Conservation (phyloP, 805 yeast genomes). For the Ogataea kodamae region DNA sequence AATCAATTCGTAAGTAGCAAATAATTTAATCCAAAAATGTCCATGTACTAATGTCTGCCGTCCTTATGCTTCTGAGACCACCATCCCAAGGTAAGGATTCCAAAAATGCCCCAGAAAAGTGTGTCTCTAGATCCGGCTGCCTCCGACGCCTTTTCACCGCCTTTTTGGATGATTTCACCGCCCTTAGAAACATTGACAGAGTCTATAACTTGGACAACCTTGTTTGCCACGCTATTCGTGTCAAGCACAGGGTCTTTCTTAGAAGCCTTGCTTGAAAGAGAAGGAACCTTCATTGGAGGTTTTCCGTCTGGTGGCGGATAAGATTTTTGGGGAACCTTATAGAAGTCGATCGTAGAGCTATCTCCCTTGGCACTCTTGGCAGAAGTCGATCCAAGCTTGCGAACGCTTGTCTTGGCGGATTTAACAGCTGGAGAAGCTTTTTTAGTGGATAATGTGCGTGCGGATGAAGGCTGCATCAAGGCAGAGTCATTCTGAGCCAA, state of each 20-base stretch:
- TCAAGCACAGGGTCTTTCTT: constrained; percentile 12
- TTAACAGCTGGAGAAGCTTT: constrained; percentile 3
- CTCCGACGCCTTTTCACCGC: constrained; percentile 4
- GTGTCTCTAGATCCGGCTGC: constrained; percentile 15
- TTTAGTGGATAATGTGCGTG: constrained; percentile 18
- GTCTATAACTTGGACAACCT: constrained; percentile 14
- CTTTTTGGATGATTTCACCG: constrained; percentile 18
- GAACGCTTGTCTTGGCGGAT: constrained; percentile 1
- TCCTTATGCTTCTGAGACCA: constrained; percentile 29
- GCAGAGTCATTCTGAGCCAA: constrained; percentile 22
- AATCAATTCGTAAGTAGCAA: no score
- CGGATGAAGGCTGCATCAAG: constrained; percentile 2
- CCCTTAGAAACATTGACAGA: constrained; percentile 16
- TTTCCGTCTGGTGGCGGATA: constrained; percentile 23
- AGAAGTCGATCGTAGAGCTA: constrained; percentile 54
- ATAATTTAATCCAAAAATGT: constrained; percentile 3
- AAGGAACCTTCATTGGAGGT: constrained; percentile 28
- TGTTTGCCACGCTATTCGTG: constrained; percentile 1
- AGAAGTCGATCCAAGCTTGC: constrained; percentile 24
- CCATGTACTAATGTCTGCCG: constrained; percentile 16
- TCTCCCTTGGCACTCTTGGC: constrained; percentile 48
- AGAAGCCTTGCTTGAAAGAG: constrained; percentile 29
- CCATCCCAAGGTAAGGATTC: constrained; percentile 30
- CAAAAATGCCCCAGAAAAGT: constrained; percentile 27
- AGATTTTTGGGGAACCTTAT: constrained; percentile 40